phyloP scores from a whole-genome alignment of 305 asterid species.

The Fraxinus paxiana region DNA sequence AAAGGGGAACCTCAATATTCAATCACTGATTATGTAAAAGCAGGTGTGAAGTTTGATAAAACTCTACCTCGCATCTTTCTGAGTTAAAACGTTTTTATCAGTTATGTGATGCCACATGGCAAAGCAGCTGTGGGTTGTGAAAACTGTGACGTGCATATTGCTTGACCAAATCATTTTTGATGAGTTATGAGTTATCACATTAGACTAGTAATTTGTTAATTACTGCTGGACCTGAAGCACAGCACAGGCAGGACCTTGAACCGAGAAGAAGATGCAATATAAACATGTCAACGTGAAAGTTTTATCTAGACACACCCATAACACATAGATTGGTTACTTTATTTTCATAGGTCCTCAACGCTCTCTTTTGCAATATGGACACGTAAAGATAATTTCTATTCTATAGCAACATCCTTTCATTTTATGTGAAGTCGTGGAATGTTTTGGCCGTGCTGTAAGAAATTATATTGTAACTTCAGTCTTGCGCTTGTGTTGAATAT shows the following conservation, averaged over 20 bases:
- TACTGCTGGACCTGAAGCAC: constrained; percentile 2
- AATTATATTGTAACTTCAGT: neutral
- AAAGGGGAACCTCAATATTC: constrained; percentile 99
- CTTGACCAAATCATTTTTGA: neutral
- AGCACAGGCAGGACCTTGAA: constrained; percentile 2
- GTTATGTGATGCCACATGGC: neutral
- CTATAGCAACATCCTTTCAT: neutral
- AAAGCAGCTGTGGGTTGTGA: neutral
- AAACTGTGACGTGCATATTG: neutral
- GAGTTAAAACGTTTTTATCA: neutral
- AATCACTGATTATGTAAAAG: constrained; percentile 87
- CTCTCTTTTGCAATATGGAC: neutral
- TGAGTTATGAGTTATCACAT: constrained; percentile 14
- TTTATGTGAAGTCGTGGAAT: neutral
- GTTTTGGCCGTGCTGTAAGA: neutral
- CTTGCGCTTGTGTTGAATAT: constrained; percentile 7
- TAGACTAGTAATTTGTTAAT: neutral
- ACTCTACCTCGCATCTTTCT: constrained; percentile 5
- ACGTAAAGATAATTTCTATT: neutral
- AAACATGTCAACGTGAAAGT: neutral
- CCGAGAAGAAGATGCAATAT: neutral
- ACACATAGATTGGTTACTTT: neutral
- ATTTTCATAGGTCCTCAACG: neutral
- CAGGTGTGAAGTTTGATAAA: constrained; percentile 49
- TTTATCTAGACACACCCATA: neutral